Percentiles rank a stretch among this genome's conserved stretches.
phyloP scores from a whole-genome alignment of 371 early-diverging fungal genomes.

The Mucor ambiguus region DNA sequence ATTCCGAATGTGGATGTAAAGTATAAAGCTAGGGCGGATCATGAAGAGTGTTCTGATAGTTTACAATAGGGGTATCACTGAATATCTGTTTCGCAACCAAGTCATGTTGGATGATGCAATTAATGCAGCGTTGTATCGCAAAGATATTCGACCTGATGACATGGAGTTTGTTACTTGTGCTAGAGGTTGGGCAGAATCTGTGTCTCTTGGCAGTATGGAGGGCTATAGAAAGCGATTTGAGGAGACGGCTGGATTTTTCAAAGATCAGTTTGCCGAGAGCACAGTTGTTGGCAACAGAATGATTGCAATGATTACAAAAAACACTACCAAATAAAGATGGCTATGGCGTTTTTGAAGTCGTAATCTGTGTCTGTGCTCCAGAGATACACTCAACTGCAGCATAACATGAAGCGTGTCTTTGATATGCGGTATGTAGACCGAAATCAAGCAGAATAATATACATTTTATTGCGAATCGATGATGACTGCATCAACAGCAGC shows the following conservation, averaged over 20 bases:
- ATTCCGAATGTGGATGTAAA: constrained; percentile 89
- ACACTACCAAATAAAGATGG: constrained; percentile 14
- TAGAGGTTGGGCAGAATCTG: constrained; percentile 91
- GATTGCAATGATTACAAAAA: constrained; percentile 64
- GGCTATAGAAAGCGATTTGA: constrained; percentile 86
- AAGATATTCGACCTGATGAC: constrained; percentile 88
- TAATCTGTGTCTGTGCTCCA: too few relatives aligned
- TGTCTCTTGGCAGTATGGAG: constrained; percentile 81
- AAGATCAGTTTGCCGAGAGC: constrained; percentile 74
- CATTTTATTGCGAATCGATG: too few relatives aligned
- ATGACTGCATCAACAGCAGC: too few relatives aligned
- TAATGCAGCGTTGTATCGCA: constrained; percentile 77
- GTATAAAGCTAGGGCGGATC: too few relatives aligned
- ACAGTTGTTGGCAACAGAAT: constrained; percentile 72
- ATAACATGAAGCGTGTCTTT: too few relatives aligned
- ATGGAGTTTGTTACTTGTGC: constrained; percentile 91
- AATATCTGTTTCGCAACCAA: constrained; percentile 83
- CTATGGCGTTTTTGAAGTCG: neutral
- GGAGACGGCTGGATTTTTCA: constrained; percentile 79
- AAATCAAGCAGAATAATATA: too few relatives aligned
- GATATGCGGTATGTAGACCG: too few relatives aligned
- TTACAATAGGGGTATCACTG: constrained; percentile 77
- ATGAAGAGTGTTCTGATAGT: neutral
- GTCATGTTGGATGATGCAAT: constrained; percentile 84
- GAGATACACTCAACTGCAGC: too few relatives aligned